Evolutionary conservation across 75 land plant species (phyloP), one percentile per base, ranked within the genome.

Genomic region (Pinus albicaulis): DNA sequence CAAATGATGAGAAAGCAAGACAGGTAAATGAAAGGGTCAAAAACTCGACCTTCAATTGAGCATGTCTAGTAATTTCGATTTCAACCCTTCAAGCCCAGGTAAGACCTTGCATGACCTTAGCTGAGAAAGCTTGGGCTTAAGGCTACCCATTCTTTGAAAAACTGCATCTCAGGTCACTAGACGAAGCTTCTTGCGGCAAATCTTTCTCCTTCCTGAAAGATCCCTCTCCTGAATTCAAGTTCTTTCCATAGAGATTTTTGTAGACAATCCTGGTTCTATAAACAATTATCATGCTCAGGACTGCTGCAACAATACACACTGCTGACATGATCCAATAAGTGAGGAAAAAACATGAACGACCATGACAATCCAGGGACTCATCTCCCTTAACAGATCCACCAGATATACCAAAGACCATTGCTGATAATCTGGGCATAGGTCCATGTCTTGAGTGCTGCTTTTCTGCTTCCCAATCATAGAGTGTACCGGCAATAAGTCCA

Each of bases 311-410:
- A 41, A 86, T 15, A 72, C 87, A 86, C 23, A 84, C 86, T 17
- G 82, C 87, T 7, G 81, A 64, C 87, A 86, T 84, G 81, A 86
- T 84, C 71, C 83, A 57, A 26, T 72, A 85, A 8, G 87, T 84
- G 56, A 52, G 34, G n/a, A 69, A 74, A 36, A 85, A 83, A 56
- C 86, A 85, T 38, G 65, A 81, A 23, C 78, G 71, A 8, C 86
- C 87, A 25, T 56, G 63, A 48, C 87, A 83, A 20, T 41, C 64
- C 44, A 68, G 48, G 3, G 63, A 11, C 26, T 83, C 79, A 52
- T 68, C 23, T 12, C n/a, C 22, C 19, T 72, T 34, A 34, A 44
- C 13, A 34, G 52, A 59, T 36, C 60, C 60, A 28, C 78, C 26
- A 22, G 77, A 74, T 75, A 24, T 55, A 19, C 12, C 65, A 52